A percentile compares a stretch with the other conserved stretches of the same genome.
phyloP scores from a whole-genome alignment of 2,329 filamentous ascomycete species.

The Teratosphaeria epicoccoides region DNA sequence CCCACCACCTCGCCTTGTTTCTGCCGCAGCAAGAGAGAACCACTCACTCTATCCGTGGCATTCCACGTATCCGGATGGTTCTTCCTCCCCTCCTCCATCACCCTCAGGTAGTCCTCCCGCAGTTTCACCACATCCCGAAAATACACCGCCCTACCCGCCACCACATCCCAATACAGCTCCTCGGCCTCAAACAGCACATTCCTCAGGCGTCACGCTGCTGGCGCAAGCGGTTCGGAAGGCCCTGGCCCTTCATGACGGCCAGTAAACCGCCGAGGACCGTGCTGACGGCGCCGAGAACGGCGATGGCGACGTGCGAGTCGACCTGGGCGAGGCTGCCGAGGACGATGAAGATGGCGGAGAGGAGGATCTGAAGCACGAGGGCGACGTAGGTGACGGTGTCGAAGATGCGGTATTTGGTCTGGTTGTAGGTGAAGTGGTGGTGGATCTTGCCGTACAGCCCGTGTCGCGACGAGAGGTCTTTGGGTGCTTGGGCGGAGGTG shows the following conservation, averaged over 20 bases:
- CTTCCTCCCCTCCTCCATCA: conserved; percentile 22
- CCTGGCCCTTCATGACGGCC: conserved; percentile 27
- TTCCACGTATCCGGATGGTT: conserved; percentile 30
- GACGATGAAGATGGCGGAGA: conserved; percentile 28
- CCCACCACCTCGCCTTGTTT: too few species aligned
- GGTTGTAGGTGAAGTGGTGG: conserved; percentile 10
- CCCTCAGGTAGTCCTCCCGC: conserved; percentile 24
- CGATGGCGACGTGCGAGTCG: conserved; percentile 23
- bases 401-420: conserved; percentile 23
- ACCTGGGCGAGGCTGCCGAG: conserved; percentile 21
- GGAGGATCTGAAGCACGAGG: conserved; percentile 23
- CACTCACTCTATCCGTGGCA: background rate
- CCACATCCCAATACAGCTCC: conserved; percentile 27
- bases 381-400: conserved; percentile 21
- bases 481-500: conserved; percentile 11
- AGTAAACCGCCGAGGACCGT: conserved; percentile 25
- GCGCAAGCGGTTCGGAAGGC: conserved; percentile 26
- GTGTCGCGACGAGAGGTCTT: conserved; percentile 15
- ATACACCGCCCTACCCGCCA: conserved; percentile 19
- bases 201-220: conserved; percentile 24
- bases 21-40: background rate
- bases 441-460: conserved; percentile 20
- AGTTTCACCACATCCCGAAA: conserved; percentile 26
- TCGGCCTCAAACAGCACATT: conserved; percentile 26
- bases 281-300: conserved; percentile 23